Percentiles rank a stretch among this genome's conserved stretches.
phyloP scores from a whole-genome alignment of 2,329 filamentous ascomycete genomes.

The Sclerotinia nivalis region DNA sequence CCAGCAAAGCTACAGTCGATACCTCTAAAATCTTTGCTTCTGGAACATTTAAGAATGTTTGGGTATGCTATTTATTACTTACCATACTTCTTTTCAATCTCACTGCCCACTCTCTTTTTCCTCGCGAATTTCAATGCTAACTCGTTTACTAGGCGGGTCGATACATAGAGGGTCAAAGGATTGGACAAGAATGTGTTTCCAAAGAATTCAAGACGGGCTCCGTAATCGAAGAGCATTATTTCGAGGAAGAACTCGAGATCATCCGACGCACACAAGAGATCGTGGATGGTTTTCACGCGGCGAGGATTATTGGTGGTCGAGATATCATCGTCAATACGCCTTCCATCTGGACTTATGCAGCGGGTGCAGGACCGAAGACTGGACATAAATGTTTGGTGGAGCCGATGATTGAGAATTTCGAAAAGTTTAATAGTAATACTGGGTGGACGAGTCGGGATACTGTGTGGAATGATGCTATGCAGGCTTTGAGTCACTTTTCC shows the following conservation, averaged over 20 bases:
- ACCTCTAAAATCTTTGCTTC: constrained; percentile 5
- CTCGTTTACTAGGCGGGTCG: background rate
- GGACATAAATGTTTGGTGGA: constrained; percentile 2
- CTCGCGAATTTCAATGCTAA: background rate
- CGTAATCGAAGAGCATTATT: constrained; percentile 17
- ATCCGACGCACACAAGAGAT: constrained; percentile 11
- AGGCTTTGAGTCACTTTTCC: constrained; percentile 25
- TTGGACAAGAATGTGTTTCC: constrained; percentile 4
- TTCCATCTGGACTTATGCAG: background rate
- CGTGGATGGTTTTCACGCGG: constrained; percentile 12
- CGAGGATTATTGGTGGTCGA: background rate
- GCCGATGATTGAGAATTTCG: constrained; percentile 25
- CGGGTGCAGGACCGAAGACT: background rate
- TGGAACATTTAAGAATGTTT: constrained; percentile 26
- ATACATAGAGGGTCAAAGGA: constrained; percentile 12
- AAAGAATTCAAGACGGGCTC: constrained; percentile 25
- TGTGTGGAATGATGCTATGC: constrained; percentile 18
- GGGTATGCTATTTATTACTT: background rate
- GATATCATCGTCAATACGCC: constrained; percentile 19
- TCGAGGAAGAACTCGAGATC: constrained; percentile 17
- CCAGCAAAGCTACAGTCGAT: background rate
- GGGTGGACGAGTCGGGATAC: background rate
- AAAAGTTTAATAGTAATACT: constrained; percentile 26
- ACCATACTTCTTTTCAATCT: background rate
- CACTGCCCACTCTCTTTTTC: background rate